Percentiles rank a stretch among this genome's conserved stretches.
phyloP scores from a whole-genome alignment of 305 asterid species.

The Fraxinus greggii region DNA sequence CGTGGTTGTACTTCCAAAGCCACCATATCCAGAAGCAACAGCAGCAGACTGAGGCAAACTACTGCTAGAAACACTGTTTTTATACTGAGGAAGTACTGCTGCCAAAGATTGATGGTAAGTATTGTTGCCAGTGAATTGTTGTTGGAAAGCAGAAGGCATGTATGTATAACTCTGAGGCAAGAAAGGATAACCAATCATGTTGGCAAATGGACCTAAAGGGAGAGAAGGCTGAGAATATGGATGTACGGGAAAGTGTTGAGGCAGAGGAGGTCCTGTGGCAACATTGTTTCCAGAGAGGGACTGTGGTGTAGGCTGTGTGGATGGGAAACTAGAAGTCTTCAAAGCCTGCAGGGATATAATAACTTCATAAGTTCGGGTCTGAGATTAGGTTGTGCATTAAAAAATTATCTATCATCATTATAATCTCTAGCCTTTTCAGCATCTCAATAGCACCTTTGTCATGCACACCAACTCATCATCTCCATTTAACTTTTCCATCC shows the following conservation, averaged over 20 bases:
- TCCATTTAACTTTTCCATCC: neutral
- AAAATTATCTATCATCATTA: neutral
- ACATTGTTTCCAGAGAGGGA: constrained; percentile 54
- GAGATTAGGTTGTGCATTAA: neutral
- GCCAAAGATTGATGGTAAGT: constrained; percentile 76
- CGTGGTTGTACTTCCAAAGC: constrained; percentile 48
- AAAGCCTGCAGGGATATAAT: constrained; percentile 47
- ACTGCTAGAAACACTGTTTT: constrained; percentile 60
- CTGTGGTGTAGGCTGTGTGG: constrained; percentile 55
- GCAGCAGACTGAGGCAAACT: constrained; percentile 78
- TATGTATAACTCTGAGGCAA: constrained; percentile 82
- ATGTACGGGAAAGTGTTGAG: constrained; percentile 71
- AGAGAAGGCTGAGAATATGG: constrained; percentile 78
- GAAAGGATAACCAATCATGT: constrained; percentile 80
- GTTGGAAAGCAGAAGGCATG: constrained; percentile 83
- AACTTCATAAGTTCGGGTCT: neutral
- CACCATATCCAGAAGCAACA: constrained; percentile 71
- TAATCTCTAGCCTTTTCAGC: neutral
- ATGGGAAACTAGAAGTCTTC: constrained; percentile 56
- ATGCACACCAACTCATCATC: neutral
- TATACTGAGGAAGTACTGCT: constrained; percentile 70
- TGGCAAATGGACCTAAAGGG: constrained; percentile 76
- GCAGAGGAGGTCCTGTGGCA: constrained; percentile 79
- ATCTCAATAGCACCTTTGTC: neutral
- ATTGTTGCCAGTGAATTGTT: constrained; percentile 70